Base-by-base conservation (phyloP, 164 flowering plant genomes). In the Vitis rupestris region DNA sequence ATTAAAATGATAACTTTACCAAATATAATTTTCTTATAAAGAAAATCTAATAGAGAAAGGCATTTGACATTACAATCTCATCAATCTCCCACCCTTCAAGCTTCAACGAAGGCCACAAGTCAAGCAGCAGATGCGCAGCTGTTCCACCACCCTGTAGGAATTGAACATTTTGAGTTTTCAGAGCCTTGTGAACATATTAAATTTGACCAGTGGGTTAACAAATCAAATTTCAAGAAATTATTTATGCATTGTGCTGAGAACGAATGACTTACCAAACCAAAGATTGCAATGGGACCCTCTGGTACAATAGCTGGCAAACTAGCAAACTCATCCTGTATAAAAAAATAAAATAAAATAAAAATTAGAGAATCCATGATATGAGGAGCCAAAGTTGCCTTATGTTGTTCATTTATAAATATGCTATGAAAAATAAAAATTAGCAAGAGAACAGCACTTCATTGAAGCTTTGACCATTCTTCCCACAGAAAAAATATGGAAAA, bases 21-120 rank as follows among this genome's bases (percentile, higher is more conserved):
- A 16, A 54, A 53, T 13, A 53, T n/a, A 53, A 4, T 14, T 53
- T 14, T 53, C n/a, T 11, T 53, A 53, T 53, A 6, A n/a, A 6
- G 23, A 52, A 47, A 61, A 44, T 47, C n/a, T 14, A 52, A 12
- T 3, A 52, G 3, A 57, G 12, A 50, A 66, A 6, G 47, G 63
- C 37, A 31, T 17, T 8, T 12, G 31, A 49, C 27, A 4, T 82
- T 82, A 90, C 97, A 71, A 93, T 85, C 57, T 75, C 81, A 76
- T 93, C 98, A 65, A 93, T 88, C 76, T 93, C 98, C 98, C 97
- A 93, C 37, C 96, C 97, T 8, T 91, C 83, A 66, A 93, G 83
- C 70, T 80, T 81, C 80, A 90, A 71, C 0, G 88, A 83, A 68
- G 98, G 98, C 92, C 94, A 91, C 52, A 81, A 64, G 55, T 87